Evolutionary conservation across 139 green algal genomes (phyloP).

Genomic region (Monoraphidium neglectum): DNA sequence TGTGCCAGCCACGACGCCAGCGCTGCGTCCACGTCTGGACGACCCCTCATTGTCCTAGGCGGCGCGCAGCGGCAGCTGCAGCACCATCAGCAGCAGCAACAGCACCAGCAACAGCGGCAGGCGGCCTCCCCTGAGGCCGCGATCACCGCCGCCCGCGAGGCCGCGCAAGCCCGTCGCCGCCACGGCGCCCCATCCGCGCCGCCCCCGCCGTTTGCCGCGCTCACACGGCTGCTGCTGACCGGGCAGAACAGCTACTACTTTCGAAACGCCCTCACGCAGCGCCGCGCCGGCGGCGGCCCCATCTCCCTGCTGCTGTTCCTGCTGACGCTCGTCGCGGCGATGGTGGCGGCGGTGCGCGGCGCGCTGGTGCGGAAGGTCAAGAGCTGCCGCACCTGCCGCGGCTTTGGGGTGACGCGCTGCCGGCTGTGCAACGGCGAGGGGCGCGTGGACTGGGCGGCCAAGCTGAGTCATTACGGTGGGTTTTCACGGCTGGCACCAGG

Average conservation of each 20-base stretch:
- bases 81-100: no score
- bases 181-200: no score
- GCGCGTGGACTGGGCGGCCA: conserved; percentile 45
- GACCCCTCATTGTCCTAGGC: no score
- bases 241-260: conserved; percentile 16
- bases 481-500: no score
- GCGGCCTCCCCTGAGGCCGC: no score
- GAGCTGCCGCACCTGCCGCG: conserved; percentile 45
- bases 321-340: conserved; percentile 35
- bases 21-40: no score
- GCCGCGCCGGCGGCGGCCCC: conserved; percentile 32
- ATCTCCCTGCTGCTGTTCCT: conserved; percentile 53
- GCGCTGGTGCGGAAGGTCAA: conserved; percentile 41
- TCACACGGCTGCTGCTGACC: conserved; percentile 28
- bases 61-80: no score
- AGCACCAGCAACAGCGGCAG: no score
- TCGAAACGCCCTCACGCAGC: neutral
- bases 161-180: no score
- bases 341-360: conserved; percentile 41
- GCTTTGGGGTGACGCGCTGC: conserved; percentile 55
- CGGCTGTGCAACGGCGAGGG: conserved; percentile 49
- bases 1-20: no score
- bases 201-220: conserved; percentile 14
- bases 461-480: conserved; percentile 40
- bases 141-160: no score